These are phyloP conservation scores for Russula ochroleuca DNA, from an alignment of 768 basidiomycete genomes.

Conservation along the genomic window DNA sequence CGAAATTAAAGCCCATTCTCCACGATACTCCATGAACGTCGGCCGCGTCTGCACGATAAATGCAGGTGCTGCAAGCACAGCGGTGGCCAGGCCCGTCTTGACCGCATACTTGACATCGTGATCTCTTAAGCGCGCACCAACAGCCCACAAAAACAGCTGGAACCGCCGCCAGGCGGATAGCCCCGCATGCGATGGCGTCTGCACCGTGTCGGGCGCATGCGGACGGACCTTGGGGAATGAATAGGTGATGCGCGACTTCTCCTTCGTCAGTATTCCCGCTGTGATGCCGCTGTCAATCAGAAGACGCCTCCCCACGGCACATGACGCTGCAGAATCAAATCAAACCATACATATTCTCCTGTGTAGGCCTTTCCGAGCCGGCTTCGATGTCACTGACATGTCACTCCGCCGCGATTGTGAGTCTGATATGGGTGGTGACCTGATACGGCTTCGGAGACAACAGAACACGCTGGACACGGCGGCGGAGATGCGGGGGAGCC, in stretches of 20 bases:
- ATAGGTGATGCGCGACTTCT: slow-evolving; percentile 43
- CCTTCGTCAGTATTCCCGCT: slow-evolving; percentile 49
- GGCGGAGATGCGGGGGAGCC: slow-evolving; percentile 14
- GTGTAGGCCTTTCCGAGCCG: slow-evolving; percentile 25
- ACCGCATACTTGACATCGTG: slow-evolving; percentile 82
- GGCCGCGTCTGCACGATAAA: slow-evolving; percentile 78
- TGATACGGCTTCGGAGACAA: slow-evolving; percentile 15
- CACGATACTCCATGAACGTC: slow-evolving; percentile 74
- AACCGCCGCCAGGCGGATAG: slow-evolving; percentile 59
- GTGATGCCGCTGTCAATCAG: slow-evolving; percentile 8
- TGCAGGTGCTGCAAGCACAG: slow-evolving; percentile 80
- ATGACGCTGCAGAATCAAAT: background rate
- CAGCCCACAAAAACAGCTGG: slow-evolving; percentile 67
- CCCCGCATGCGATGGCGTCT: slow-evolving; percentile 62
- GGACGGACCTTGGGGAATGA: slow-evolving; percentile 78
- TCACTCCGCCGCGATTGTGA: background rate
- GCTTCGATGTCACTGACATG: slow-evolving; percentile 19
- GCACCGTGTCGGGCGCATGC: slow-evolving; percentile 82
- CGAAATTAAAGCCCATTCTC: slow-evolving; percentile 96
- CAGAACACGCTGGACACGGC: slow-evolving; percentile 40
- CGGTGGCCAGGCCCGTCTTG: slow-evolving; percentile 81
- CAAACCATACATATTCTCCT: slow-evolving; percentile 32
- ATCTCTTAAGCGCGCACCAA: slow-evolving; percentile 61
- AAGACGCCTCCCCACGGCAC: background rate
- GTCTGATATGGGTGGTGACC: background rate